Percentiles rank a stretch among this genome's conserved stretches.
Conservation (phyloP, 1,139 yeast species). For the Candida smagusa region DNA sequence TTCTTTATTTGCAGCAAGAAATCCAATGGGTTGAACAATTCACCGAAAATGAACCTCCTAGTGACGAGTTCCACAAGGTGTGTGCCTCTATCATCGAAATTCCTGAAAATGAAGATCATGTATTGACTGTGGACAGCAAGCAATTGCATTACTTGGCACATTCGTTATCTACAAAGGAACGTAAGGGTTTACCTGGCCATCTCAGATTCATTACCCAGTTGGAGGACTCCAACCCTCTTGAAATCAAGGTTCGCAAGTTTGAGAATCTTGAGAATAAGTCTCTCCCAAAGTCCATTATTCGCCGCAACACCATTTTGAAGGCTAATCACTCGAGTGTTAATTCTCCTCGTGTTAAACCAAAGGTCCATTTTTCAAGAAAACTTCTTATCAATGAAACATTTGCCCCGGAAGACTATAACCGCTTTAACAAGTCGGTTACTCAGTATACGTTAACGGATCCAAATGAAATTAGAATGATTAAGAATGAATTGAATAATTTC, state of each 20-base stretch:
- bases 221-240: slow-evolving; percentile 32
- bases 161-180: slow-evolving; percentile 25
- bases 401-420: slow-evolving; percentile 45
- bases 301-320: background rate
- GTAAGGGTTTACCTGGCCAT: slow-evolving; percentile 34
- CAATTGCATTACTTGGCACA: slow-evolving; percentile 29
- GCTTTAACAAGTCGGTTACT: slow-evolving; percentile 52
- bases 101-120: slow-evolving; percentile 12
- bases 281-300: slow-evolving; percentile 1
- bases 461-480: slow-evolving; percentile 42
- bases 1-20: slow-evolving; percentile 30
- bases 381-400: slow-evolving; percentile 46
- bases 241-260: slow-evolving; percentile 31
- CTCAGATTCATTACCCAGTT: slow-evolving; percentile 40
- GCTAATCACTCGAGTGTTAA: background rate
- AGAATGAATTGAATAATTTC: slow-evolving; percentile 48
- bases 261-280: slow-evolving; percentile 17
- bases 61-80: slow-evolving; percentile 3
- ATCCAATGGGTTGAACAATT: slow-evolving; percentile 20
- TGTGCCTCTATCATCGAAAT: slow-evolving; percentile 5
- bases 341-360: slow-evolving; percentile 1
- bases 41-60: background rate
- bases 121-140: slow-evolving; percentile 24
- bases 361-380: slow-evolving; percentile 43
- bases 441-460: slow-evolving; percentile 49